Percentiles rank a stretch among this genome's conserved stretches.
These are phyloP conservation scores for Alternaria angustiovoidea DNA, from an alignment of 2,329 filamentous ascomycete genomes.

Conservation along the genomic window DNA sequence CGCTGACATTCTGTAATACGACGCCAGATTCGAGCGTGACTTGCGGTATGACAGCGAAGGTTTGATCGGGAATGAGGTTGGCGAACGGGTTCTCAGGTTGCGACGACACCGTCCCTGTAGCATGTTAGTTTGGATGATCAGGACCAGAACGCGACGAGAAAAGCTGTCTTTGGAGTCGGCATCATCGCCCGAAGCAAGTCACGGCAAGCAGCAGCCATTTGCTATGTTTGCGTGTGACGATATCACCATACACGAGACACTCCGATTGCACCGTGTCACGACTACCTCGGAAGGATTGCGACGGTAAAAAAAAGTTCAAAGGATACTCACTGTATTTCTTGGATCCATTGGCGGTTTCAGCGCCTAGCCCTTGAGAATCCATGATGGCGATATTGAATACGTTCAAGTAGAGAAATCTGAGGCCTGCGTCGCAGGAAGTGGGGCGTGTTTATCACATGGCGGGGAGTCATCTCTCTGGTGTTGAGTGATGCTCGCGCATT, in stretches of 20 bases:
- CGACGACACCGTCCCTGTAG: slow-evolving; percentile 50
- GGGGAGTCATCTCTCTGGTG: slow-evolving; percentile 36
- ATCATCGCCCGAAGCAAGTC: neutral
- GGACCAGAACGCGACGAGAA: neutral
- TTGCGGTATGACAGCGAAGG: slow-evolving; percentile 83
- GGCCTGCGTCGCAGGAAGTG: slow-evolving; percentile 22
- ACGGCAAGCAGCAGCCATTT: neutral
- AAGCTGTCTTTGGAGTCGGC: neutral
- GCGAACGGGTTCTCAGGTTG: slow-evolving; percentile 95
- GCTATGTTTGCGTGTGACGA: neutral
- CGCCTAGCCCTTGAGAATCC: slow-evolving; percentile 23
- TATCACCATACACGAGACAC: neutral
- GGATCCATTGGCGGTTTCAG: slow-evolving; percentile 30
- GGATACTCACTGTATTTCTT: slow-evolving; percentile 24
- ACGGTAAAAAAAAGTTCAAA: slow-evolving; percentile 5
- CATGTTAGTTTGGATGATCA: slow-evolving; percentile 26
- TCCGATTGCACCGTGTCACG: neutral
- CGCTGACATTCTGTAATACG: slow-evolving; percentile 75
- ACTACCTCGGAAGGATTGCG: slow-evolving; percentile 3
- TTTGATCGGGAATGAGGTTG: slow-evolving; percentile 84
- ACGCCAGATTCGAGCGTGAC: slow-evolving; percentile 95
- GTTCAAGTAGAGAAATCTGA: slow-evolving; percentile 13
- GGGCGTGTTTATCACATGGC: slow-evolving; percentile 29
- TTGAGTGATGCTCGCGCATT: slow-evolving; percentile 27
- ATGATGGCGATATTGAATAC: slow-evolving; percentile 22